Percentiles rank a stretch among this genome's conserved stretches.
These are phyloP conservation scores for Penicillium sp. DNA, from an alignment of 2,329 filamentous ascomycete species.

Conservation along the genomic window DNA sequence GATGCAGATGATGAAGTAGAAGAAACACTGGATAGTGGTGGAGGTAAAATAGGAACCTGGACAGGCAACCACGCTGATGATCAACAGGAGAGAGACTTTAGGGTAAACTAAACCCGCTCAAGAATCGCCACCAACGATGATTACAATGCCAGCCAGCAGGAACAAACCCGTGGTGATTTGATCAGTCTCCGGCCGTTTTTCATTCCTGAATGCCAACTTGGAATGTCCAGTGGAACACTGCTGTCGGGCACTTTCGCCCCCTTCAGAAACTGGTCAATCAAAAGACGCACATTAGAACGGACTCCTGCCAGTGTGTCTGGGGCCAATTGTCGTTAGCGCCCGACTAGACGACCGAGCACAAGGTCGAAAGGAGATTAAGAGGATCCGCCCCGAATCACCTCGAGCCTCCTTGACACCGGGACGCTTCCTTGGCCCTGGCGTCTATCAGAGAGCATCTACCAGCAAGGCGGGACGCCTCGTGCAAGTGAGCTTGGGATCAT, in stretches of 20 bases:
- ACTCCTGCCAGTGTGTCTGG: background rate
- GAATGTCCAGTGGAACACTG: slow-evolving; percentile 5
- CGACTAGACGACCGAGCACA: background rate
- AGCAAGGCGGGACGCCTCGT: too few species aligned
- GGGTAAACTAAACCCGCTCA: too few species aligned
- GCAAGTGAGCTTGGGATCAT: too few species aligned
- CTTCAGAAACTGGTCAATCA: slow-evolving; percentile 7
- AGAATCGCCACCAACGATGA: too few species aligned
- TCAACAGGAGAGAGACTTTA: too few species aligned
- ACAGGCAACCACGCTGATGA: too few species aligned
- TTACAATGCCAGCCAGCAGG: too few species aligned
- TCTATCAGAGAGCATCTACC: too few species aligned
- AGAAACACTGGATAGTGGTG: too few species aligned
- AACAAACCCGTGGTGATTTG: too few species aligned
- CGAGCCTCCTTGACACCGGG: background rate
- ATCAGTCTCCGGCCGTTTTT: background rate
- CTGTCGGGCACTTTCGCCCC: slow-evolving; percentile 6
- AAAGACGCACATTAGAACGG: background rate
- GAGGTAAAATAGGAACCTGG: too few species aligned
- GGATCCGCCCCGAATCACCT: slow-evolving; percentile 2
- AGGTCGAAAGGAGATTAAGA: slow-evolving; percentile 5
- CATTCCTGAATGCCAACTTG: background rate
- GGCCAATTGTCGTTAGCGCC: slow-evolving; percentile 1
- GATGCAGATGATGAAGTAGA: background rate
- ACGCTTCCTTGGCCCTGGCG: too few species aligned